phyloP scores from a whole-genome alignment of 345 rosid species.

The Ceriops tagal region DNA sequence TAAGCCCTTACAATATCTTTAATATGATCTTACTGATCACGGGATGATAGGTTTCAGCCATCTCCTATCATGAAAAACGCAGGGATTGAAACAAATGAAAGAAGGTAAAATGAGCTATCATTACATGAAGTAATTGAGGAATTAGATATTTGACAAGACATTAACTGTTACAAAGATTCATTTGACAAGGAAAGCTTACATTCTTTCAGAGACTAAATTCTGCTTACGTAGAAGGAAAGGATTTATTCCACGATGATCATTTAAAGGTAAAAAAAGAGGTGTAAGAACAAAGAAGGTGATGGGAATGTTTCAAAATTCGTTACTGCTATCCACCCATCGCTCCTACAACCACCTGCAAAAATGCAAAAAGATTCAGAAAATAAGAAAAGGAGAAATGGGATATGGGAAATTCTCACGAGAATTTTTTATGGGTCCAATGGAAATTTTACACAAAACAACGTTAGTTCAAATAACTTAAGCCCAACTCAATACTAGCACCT shows the following conservation, averaged over 20 bases:
- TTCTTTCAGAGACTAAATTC: too few relatives aligned
- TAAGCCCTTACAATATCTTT: too few relatives aligned
- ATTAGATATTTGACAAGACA: not conserved
- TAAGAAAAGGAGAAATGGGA: not conserved
- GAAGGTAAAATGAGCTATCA: too few relatives aligned
- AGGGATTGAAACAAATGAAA: too few relatives aligned
- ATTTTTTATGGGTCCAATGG: not conserved
- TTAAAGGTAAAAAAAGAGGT: constrained; percentile 1
- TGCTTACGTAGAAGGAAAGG: not conserved
- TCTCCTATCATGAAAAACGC: too few relatives aligned
- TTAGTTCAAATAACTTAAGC: not conserved
- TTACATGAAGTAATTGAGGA: not conserved
- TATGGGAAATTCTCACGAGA: not conserved
- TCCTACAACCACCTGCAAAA: constrained; percentile 77
- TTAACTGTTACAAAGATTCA: constrained; percentile 1
- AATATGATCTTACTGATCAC: too few relatives aligned
- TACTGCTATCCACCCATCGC: constrained; percentile 59
- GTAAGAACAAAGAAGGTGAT: not conserved
- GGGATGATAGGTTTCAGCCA: too few relatives aligned
- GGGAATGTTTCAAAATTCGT: constrained; percentile 21
- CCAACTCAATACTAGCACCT: not conserved
- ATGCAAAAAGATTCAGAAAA: not conserved
- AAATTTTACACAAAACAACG: not conserved
- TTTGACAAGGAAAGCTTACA: not conserved
- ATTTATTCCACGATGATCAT: constrained; percentile 45